These are phyloP conservation scores for Fusarium palustre DNA, from an alignment of 2,329 filamentous ascomycete species.

Conservation along the genomic window DNA sequence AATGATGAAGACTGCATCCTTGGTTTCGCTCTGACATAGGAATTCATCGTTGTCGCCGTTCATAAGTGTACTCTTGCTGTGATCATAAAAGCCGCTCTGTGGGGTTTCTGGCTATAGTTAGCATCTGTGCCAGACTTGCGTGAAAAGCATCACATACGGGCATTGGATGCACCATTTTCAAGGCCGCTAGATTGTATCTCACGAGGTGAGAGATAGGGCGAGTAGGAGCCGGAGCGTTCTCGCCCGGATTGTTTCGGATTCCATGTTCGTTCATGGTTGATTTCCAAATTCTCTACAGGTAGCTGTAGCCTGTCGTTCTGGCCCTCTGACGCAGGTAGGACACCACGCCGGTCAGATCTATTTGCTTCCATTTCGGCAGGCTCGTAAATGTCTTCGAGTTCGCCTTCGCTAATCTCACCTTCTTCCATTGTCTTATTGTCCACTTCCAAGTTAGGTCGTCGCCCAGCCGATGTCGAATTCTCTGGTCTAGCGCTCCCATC, in stretches of 20 bases:
- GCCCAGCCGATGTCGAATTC: conserved; percentile 4
- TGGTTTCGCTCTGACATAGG: not conserved
- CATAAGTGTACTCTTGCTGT: not conserved
- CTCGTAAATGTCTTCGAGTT: conserved; percentile 69
- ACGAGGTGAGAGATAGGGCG: conserved; percentile 63
- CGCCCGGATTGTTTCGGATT: conserved; percentile 45
- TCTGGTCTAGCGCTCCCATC: not conserved
- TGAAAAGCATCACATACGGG: conserved; percentile 12
- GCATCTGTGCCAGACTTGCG: not conserved
- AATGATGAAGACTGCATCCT: conserved; percentile 21
- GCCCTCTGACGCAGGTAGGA: not conserved
- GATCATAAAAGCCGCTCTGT: not conserved
- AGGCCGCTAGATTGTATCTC: conserved; percentile 53
- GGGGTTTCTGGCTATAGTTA: conserved; percentile 34
- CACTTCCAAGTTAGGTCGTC: not conserved
- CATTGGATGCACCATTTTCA: conserved; percentile 22
- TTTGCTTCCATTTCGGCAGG: conserved; percentile 45
- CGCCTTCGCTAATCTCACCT: conserved; percentile 80
- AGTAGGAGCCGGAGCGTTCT: conserved; percentile 65
- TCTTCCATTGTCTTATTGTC: conserved; percentile 66
- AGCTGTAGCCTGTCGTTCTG: not conserved
- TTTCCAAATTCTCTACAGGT: not conserved
- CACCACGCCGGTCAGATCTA: not conserved
- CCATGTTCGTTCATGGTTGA: conserved; percentile 6
- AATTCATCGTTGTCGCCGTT: not conserved